Conservation (phyloP, 305 asterid species). For the Plantago coronopus region DNA sequence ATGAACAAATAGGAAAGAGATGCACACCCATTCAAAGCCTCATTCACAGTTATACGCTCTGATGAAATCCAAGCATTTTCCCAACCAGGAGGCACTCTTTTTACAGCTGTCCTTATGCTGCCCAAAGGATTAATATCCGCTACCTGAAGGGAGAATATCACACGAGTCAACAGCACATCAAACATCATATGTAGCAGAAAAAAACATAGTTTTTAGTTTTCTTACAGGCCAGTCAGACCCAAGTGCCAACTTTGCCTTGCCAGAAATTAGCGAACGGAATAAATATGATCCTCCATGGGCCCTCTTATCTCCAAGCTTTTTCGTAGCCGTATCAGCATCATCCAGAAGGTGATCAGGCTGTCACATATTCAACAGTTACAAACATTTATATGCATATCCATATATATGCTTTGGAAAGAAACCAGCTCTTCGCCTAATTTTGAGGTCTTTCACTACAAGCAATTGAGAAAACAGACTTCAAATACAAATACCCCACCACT, state of each 20-base stretch:
- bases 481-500: background rate
- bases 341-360: conserved; percentile 93
- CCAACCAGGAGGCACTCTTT: conserved; percentile 78
- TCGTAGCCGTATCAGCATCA: conserved; percentile 81
- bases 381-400: conserved; percentile 13
- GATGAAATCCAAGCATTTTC: conserved; percentile 70
- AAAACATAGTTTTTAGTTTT: conserved; percentile 4
- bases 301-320: conserved; percentile 74
- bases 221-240: conserved; percentile 99
- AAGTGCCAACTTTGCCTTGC: conserved; percentile 63
- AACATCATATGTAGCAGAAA: background rate
- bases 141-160: conserved; percentile 46
- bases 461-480: background rate
- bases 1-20: background rate
- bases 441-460: background rate
- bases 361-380: conserved; percentile 24
- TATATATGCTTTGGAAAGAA: conserved; percentile 1
- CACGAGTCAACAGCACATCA: background rate
- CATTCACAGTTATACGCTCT: conserved; percentile 54
- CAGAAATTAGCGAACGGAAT: conserved; percentile 61
- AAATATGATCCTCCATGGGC: conserved; percentile 73
- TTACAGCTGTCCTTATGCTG: conserved; percentile 70
- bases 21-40: conserved; percentile 75
- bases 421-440: background rate
- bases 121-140: conserved; percentile 78